Base-by-base conservation (phyloP, 768 basidiomycete species). In the Tylopilus vinaceipallidus region DNA sequence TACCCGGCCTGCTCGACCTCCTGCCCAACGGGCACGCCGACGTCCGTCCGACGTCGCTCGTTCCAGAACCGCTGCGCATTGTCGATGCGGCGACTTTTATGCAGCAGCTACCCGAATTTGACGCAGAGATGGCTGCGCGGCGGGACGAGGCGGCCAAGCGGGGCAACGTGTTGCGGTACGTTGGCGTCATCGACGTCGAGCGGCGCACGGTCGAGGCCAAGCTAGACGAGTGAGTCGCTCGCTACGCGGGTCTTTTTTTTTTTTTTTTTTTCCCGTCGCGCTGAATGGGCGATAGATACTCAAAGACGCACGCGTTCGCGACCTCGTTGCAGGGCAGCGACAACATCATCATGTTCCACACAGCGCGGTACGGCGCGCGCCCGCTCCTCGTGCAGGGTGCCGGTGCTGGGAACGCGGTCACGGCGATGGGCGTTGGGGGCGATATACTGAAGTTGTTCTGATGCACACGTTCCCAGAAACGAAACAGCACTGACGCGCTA, bases 291-390 rank as follows among this genome's bases (percentile, higher is more conserved):
- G n/a, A 17, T 54, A 98, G 95, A 67, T 99, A 98, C 66, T 82
- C 93, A 5, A 76, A 73, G 22, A 81, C 84, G 14, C 97, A 99
- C 67, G 88, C 97, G 2, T 98, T 99, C 63, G 95, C 95, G 4
- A 95, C 95, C 1, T 90, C 95, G 2, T 80, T 99, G 13, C 90
- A 92, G 19, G 97, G 95, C 1, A 93, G 93, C 19, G 97, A 99
- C 70, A 98, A 98, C 67, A 98, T 99, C 64, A 82, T 99, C 66
- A 90, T 97, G 76, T 98, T 98, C 81, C 88, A 92, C 65, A 98
- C 95, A 0, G 84, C 89, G 62, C 78, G 97, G 35, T 99, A 99
- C 64, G 84, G 86, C 3, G 79, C 85, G 8, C 73, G 93, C 35
- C 95, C 97, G 2, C 73, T 99, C 48, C 91, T 98, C 52, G 79